Base-by-base conservation (phyloP, 192 early-diverging fungal genomes). In the Coemansia asiatica region DNA sequence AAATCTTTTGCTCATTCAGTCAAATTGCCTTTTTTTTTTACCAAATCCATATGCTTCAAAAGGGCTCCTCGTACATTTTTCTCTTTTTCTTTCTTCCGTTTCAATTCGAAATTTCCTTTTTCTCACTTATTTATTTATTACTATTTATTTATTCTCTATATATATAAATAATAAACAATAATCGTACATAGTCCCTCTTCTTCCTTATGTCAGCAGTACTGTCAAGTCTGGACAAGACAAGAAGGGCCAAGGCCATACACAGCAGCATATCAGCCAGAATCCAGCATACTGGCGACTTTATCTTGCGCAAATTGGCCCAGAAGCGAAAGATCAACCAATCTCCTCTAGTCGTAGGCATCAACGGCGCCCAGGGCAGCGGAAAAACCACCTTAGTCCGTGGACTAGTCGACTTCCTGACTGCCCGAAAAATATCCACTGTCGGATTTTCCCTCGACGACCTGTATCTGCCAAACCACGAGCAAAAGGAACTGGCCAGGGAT, bases 381-480 rank as follows among this genome's bases (percentile, higher is more conserved):
- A 89, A 87, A 65, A 89, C 85, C 23, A 90, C 87, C 0, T 56
- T 86, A 38, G 84, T 85, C 29, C 67, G 69, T 38, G 76, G 69
- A 0, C 69, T 88, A 6, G 85, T 69, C 6, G 61, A 67, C 19
- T 68, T 75, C 38, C 66, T 86, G 44, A 47, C 54, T 12, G 63
- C 67, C 0, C 82, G 85, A 36, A 70, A 87, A 16, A 36, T 90
- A 15, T 63, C 71, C 4, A 84, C 88, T 0, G 76, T 90, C 2
- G 78, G 78, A 3, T 89, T 91, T 48, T 93, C 92, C 5, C 76
- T 88, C 51, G 95, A 98, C 74, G 95, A 98, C 71, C 74, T 98
- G 10, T 96, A 96, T 66, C 74, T 94, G 21, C 79, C 93, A 0
- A 76, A 83, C 63, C 66, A 69, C 9, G 87, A 91, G n/a, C 95